Evolutionary conservation across 257 asterid species (phyloP).

Genomic region (Forsythia viridissima): DNA sequence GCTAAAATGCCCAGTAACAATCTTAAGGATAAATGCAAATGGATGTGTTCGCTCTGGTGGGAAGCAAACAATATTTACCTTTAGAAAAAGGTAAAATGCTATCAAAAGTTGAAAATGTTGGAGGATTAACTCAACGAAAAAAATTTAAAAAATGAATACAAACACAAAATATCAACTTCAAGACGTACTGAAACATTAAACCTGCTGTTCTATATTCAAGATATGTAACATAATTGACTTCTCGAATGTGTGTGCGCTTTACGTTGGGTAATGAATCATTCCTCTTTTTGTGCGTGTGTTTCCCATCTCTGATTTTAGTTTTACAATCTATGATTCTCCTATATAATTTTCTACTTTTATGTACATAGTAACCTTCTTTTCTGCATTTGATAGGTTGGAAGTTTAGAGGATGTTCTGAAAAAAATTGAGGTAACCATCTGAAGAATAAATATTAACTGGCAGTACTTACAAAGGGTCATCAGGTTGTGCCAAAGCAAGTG

Average conservation of each 20-base stretch:
- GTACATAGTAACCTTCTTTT: constrained; percentile 8
- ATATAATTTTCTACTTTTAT: constrained; percentile 1
- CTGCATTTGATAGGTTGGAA: constrained; percentile 73
- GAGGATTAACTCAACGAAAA: neutral
- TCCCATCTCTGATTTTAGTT: neutral
- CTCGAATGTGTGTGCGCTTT: neutral
- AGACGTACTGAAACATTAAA: neutral
- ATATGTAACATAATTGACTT: neutral
- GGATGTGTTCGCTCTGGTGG: neutral
- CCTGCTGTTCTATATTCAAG: neutral
- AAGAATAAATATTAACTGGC: neutral
- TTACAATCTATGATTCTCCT: neutral
- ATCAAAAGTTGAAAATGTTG: neutral
- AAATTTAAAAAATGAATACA: neutral
- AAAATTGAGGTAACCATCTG: constrained; percentile 77
- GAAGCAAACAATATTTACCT: neutral
- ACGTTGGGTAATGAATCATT: neutral
- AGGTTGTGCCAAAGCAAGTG: constrained; percentile 10
- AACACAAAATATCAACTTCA: neutral
- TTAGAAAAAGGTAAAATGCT: neutral
- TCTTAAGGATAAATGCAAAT: neutral
- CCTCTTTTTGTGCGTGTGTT: neutral
- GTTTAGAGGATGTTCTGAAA: constrained; percentile 89
- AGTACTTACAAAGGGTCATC: neutral
- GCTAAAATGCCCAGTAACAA: neutral